Base-by-base conservation (phyloP, 176 grass and related monocot species). In the Guadua angustifolia region DNA sequence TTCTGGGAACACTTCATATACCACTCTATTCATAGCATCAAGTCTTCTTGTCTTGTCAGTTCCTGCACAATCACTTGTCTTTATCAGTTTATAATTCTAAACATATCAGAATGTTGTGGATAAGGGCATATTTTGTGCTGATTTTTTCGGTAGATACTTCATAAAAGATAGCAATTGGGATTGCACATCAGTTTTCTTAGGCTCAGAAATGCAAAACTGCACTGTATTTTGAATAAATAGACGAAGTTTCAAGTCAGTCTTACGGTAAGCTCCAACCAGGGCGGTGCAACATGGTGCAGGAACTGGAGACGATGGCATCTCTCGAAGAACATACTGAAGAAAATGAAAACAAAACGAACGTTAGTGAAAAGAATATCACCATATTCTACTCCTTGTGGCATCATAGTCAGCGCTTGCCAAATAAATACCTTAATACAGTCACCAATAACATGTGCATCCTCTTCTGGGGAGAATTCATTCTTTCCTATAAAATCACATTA, bases 401-500 rank as follows among this genome's bases (percentile, higher is more conserved):
- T 10, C 29, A 49, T 74, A 86, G 64, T n/a, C 74, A 74, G 72
- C 8, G 4, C 18, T 74, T 82, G 73, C 22, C 49, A 69, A 83
- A 93, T 71, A 73, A 71, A 88, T 81, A 99, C 96, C 91, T 99
- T 99, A 85, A 99, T 99, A 80, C 93, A 95, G 74, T 99, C 96
- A 78, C 96, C 96, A 72, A 99, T 90, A 73, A 99, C 93, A 87
- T 99, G 96, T 59, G 87, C 93, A 92, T 99, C 93, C 86, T 99
- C 96, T 78, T 95, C 91, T 81, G 96, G 63, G 40, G 91, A 95
- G 85, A 99, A 99, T 49, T 95, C 93, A 15, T 87, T 86, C 80
- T 94, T 95, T 24, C 96, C 96, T 99, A 82, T 81, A 94, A 91
- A 77, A 69, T 82, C 29, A 82, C 74, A 84, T 87, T 67, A 68